Conservation (phyloP, 257 asterid genomes). For the Forsythia suspensa region DNA sequence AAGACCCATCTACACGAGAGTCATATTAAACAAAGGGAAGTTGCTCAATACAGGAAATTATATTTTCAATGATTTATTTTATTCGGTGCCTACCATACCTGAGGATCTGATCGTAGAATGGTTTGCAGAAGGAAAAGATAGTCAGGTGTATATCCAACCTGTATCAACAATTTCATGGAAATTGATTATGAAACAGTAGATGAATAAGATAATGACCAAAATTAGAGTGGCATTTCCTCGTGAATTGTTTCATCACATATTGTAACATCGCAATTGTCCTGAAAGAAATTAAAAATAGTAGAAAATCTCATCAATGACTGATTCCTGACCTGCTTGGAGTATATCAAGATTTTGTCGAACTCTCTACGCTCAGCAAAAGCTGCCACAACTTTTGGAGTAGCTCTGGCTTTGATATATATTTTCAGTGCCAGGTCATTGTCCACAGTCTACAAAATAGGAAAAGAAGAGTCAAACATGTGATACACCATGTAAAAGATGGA, state of each 20-base stretch:
- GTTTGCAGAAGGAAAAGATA: slow-evolving; percentile 97
- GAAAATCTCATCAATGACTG: too few species aligned
- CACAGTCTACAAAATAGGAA: slow-evolving; percentile 76
- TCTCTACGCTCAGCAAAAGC: slow-evolving; percentile 99
- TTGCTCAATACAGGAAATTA: too few species aligned
- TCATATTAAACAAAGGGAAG: too few species aligned
- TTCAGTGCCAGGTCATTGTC: slow-evolving; percentile 98
- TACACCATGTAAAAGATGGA: slow-evolving; percentile 9
- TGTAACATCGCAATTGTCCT: background rate
- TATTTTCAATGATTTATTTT: too few species aligned
- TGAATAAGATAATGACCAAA: too few species aligned
- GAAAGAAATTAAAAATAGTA: background rate
- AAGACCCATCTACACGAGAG: too few species aligned
- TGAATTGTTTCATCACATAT: background rate
- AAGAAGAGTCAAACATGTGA: slow-evolving; percentile 2
- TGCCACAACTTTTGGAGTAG: slow-evolving; percentile 98
- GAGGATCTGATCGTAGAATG: slow-evolving; percentile 96
- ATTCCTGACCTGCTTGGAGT: slow-evolving; percentile 79
- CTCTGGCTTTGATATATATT: slow-evolving; percentile 97
- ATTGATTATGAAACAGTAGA: too few species aligned
- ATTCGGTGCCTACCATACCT: slow-evolving; percentile 47
- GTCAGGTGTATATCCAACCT: slow-evolving; percentile 99
- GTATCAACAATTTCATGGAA: slow-evolving; percentile 22
- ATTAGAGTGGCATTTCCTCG: background rate
- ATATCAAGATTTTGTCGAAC: slow-evolving; percentile 93